Evolutionary conservation across 2,329 filamentous ascomycete species (phyloP), one percentile per base, ranked within the genome.

Genomic region (Calonectria ilicicola): DNA sequence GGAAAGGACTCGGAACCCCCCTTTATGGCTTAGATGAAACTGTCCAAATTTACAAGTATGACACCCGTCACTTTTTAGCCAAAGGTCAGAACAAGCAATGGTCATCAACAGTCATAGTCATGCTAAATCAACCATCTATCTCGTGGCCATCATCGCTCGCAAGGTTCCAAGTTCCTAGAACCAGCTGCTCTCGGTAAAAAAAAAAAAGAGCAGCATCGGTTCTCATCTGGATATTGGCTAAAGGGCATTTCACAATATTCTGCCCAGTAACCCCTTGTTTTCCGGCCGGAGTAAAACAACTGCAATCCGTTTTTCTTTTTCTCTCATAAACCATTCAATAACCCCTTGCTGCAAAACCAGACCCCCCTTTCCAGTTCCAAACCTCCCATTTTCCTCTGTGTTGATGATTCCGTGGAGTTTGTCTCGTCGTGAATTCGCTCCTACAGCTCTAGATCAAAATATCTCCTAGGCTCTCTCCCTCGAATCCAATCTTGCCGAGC

Each of bases 401-500:
- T 19, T 58, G 35, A 38, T 58, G 23, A 26, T 49, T n/a, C 29
- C n/a, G 26, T 42, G 26, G 17, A 56, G 29, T 9, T 32, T n/a
- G 27, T 27, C 44, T 14, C 47, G 44, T 65, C 32, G 62, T 40
- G 44, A 32, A 32, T 21, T 26, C 44, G 27, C 51, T 35, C 38
- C 29, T 27, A 15, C 60, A 17, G 35, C 60, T 46, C 29, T 75
- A 95, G 40, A 96, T 83, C 29, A 93, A 89, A 46, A 93, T 89
- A 82, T 97, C 95, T 19, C 93, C 94, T 71, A 92, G 87, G 76
- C 93, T 94, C 86, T 98, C 95, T 32, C 94, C 94, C 84, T 98
- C 96, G 80, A 98, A 98, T 1, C 96, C 96, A 58, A 97, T 88
- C 47, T 90, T 91, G 21, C 92, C 90, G 72, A 97, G 86, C 85